Base-by-base conservation (phyloP, 176 grass and related monocot genomes). In the Pontederia paniculata region DNA sequence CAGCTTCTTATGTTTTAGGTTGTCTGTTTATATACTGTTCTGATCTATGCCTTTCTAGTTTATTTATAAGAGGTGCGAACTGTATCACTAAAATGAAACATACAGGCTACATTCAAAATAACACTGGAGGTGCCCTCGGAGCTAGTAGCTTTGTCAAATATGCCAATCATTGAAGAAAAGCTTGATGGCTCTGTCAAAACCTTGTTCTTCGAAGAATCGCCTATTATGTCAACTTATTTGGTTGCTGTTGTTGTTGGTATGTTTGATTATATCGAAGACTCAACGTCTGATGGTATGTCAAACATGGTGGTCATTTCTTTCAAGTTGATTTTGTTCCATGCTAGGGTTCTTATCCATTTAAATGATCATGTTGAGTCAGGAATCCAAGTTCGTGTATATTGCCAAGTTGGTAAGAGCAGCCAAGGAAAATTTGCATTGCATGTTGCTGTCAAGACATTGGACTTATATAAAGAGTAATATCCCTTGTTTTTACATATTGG, bases 141-240 rank as follows among this genome's bases (percentile, higher is more conserved):
- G 64, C 66, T 69, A 1, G 69, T 87, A 42, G 91, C 91, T 43
- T 75, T 96, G 67, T 96, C 91, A 76, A 96, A 96, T 71, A 96
- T 96, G 91, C 85, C 91, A 42, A 74, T 84, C 6, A 50, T 79
- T 73, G 86, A 89, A 66, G 91, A 96, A 73, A 87, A 87, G 71
- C 46, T 61, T 44, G 81, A 96, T 81, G 91, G 86, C 14, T 31
- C 64, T 72, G 75, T 76, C 46, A 96, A 86, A 80, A 74, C 45
- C 65, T 44, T 96, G 21, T 81, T 57, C 53, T 89, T 96, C 55
- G 68, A 96, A 57, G 90, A 89, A 83, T 78, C 85, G 44, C 90
- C 85, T 37, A 87, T 96, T 80, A 96, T 96, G 91, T 96, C 91
- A 28, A 96, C 91, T 50, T 96, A 96, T 74, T 72, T 95, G 55